Conservation (phyloP, 2,329 filamentous ascomycete species). For the Botrytis pseudocinerea region DNA sequence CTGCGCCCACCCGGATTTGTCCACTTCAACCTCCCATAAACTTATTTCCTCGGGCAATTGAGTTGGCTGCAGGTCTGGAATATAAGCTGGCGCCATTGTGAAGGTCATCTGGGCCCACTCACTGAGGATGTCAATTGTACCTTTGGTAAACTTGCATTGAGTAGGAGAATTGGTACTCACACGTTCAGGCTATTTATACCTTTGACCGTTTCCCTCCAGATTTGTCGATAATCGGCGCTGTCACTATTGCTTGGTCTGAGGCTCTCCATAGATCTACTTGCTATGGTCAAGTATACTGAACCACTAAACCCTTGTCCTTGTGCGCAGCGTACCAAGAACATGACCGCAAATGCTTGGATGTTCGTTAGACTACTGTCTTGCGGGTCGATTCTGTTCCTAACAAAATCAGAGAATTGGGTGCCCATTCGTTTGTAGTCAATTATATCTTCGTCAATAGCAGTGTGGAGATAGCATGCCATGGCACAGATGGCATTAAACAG, state of each 20-base stretch:
- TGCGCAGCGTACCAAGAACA: slow-evolving; percentile 40
- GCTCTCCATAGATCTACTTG: slow-evolving; percentile 32
- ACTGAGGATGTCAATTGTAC: slow-evolving; percentile 35
- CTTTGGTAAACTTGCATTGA: neutral
- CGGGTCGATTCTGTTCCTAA: slow-evolving; percentile 30
- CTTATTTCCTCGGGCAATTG: slow-evolving; percentile 25
- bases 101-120: slow-evolving; percentile 42
- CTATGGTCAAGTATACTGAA: slow-evolving; percentile 37
- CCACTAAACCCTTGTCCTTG: slow-evolving; percentile 36
- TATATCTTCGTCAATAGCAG: slow-evolving; percentile 28
- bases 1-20: slow-evolving; percentile 34
- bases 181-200: slow-evolving; percentile 41
- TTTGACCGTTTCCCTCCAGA: slow-evolving; percentile 38
- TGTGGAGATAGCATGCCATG: slow-evolving; percentile 40
- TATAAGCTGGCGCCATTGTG: slow-evolving; percentile 31
- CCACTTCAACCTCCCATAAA: slow-evolving; percentile 23
- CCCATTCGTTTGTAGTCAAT: slow-evolving; percentile 36
- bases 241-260: slow-evolving; percentile 28
- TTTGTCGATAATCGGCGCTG: slow-evolving; percentile 30
- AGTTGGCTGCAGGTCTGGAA: slow-evolving; percentile 7
- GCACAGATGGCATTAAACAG: slow-evolving; percentile 42
- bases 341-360: slow-evolving; percentile 40
- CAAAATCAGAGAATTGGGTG: slow-evolving; percentile 36
- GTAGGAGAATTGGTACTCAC: slow-evolving; percentile 33
- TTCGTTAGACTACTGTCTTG: slow-evolving; percentile 35